phyloP scores from a whole-genome alignment of 192 early-diverging fungal genomes.

The Phycomyces blakesleeanus region DNA sequence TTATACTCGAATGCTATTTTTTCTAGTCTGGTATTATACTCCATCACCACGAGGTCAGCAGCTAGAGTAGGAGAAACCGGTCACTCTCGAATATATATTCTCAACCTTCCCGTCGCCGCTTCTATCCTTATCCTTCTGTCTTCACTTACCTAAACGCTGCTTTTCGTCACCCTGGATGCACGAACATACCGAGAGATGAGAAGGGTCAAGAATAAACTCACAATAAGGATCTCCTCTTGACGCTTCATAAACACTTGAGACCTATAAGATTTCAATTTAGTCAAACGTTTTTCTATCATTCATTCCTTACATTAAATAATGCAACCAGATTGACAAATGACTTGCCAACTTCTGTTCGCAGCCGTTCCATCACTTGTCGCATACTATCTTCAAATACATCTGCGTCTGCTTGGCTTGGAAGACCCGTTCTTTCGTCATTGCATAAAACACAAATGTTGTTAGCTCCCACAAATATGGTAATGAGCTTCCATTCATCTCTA shows the following conservation, averaged over 20 bases:
- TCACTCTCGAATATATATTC: not conserved
- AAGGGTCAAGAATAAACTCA: slow-evolving; percentile 44
- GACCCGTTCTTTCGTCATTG: slow-evolving; percentile 16
- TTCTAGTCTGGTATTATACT: slow-evolving; percentile 31
- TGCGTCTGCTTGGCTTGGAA: slow-evolving; percentile 39
- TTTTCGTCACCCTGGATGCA: slow-evolving; percentile 39
- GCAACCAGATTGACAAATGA: slow-evolving; percentile 51
- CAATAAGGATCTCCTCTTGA: slow-evolving; percentile 49
- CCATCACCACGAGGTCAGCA: slow-evolving; percentile 27
- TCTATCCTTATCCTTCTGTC: not conserved
- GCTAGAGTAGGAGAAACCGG: slow-evolving; percentile 14
- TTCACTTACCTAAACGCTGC: slow-evolving; percentile 37
- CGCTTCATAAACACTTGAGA: slow-evolving; percentile 46
- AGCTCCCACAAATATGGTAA: slow-evolving; percentile 53
- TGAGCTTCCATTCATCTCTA: slow-evolving; percentile 48
- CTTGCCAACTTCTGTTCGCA: slow-evolving; percentile 37
- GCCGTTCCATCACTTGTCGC: slow-evolving; percentile 28
- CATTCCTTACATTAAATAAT: slow-evolving; percentile 42
- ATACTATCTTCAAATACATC: slow-evolving; percentile 42
- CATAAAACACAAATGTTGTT: slow-evolving; percentile 53
- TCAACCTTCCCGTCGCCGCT: too few species aligned
- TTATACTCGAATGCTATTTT: slow-evolving; percentile 29
- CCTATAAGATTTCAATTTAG: slow-evolving; percentile 18
- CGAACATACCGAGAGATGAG: slow-evolving; percentile 43
- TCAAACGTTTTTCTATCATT: not conserved